Evolutionary conservation across 2,329 filamentous ascomycete species (phyloP).

Genomic region (Fusarium sp.): DNA sequence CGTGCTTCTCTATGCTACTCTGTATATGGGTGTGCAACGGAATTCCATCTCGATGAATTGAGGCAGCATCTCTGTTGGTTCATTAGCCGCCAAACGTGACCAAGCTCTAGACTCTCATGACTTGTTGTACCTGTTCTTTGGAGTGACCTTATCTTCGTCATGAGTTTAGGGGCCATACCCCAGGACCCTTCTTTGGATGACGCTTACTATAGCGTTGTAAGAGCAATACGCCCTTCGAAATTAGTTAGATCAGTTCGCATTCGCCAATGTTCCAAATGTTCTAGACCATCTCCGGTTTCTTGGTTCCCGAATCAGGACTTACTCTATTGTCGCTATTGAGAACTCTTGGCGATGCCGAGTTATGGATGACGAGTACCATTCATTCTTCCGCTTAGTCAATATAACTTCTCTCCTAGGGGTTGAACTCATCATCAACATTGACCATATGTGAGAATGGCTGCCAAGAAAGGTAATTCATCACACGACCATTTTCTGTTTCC

Average conservation of each 20-base stretch:
- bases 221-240: constrained; percentile 4
- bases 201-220: constrained; percentile 13
- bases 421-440: not conserved
- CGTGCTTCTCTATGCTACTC: not conserved
- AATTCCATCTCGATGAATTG: not conserved
- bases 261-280: constrained; percentile 20
- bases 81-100: not conserved
- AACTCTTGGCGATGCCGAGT: not conserved
- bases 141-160: constrained; percentile 10
- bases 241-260: constrained; percentile 13
- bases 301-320: constrained; percentile 25
- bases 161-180: not conserved
- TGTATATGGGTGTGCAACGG: not conserved
- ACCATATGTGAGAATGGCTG: not conserved
- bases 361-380: constrained; percentile 12
- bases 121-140: constrained; percentile 3
- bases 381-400: constrained; percentile 5
- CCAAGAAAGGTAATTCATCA: constrained; percentile 26
- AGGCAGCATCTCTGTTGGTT: not conserved
- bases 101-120: not conserved
- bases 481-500: constrained; percentile 9
- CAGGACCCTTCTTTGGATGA: constrained; percentile 23
- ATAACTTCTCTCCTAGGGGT: not conserved
- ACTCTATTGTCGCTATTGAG: not conserved
- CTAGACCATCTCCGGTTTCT: constrained; percentile 18